Base-by-base conservation (phyloP, 441 rosid species). In the Eruca vesicaria region DNA sequence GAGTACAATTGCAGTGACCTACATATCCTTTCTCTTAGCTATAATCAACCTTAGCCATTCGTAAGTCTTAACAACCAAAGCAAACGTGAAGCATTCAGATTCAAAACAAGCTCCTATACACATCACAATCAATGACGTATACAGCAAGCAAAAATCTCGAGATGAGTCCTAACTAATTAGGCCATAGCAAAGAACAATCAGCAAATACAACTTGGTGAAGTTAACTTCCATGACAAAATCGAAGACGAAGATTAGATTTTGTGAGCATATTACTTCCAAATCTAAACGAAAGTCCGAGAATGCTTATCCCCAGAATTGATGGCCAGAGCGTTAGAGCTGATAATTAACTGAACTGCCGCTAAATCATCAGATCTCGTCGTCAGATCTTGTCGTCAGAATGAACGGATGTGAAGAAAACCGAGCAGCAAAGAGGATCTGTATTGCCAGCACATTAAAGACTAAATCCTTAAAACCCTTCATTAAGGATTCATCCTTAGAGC, bases 341-440 rank as follows among this genome's bases (percentile, higher is more conserved):
- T 83, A 18, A 88, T 86, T 10, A 83, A 64, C 73, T 81, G 87
- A 64, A 91, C 86, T 1, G 85, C 84, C n/a, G 62, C 61, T 71
- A 95, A 70, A 80, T 95, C 94, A 14, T 98, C 99, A 6, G 92
- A 84, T 83, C 99, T 89, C 16, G 98, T 96, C 11, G 96, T n/a
- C n/a, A n/a, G n/a, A n/a, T n/a, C n/a, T n/a, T n/a, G n/a, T n/a
- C n/a, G n/a, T n/a, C n/a, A n/a, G n/a, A n/a, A n/a, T n/a, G n/a
- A n/a, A n/a, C 98, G 1, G 87, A 77, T n/a, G 65, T 95, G 99
- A 61, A 94, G 84, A 64, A n/a, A n/a, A n/a, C n/a, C n/a, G n/a
- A n/a, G n/a, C n/a, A n/a, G n/a, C n/a, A n/a, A n/a, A n/a, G n/a
- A n/a, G n/a, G n/a, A n/a, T n/a, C n/a, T n/a, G n/a, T n/a, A n/a